These are phyloP conservation scores for Fraxinus excelsior DNA, from an alignment of 257 asterid genomes.

Conservation along the genomic window DNA sequence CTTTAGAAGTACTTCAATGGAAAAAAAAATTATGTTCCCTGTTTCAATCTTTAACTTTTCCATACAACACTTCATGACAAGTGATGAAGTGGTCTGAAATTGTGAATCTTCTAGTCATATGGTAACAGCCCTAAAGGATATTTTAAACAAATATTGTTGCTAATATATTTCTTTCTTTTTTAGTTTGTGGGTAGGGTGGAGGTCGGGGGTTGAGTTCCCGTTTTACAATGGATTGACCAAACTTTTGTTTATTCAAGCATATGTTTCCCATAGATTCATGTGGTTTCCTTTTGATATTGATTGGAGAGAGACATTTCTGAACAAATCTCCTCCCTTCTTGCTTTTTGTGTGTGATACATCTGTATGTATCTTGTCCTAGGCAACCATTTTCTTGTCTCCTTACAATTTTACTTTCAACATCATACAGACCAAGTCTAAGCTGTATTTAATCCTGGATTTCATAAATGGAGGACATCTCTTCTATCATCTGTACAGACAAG, in stretches of 20 bases:
- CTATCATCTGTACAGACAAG: constrained; percentile 94
- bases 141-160: not conserved
- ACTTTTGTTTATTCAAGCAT: not conserved
- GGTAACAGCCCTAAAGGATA: not conserved
- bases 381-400: constrained; percentile 15
- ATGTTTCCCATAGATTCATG: not conserved
- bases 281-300: not conserved
- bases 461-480: constrained; percentile 95
- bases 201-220: not conserved
- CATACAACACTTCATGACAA: not conserved
- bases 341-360: not conserved
- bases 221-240: not conserved
- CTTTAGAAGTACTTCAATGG: not conserved
- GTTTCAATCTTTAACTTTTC: not conserved
- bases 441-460: constrained; percentile 81
- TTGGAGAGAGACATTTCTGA: not conserved
- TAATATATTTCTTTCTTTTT: not conserved
- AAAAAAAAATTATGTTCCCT: not conserved
- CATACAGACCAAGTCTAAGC: constrained; percentile 78
- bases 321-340: not conserved
- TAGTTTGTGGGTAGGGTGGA: not conserved
- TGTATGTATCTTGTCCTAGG: constrained; percentile 13
- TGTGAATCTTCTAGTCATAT: not conserved
- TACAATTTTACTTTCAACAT: constrained; percentile 22
- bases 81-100: not conserved